Evolutionary conservation across 2,329 filamentous ascomycete genomes (phyloP).

Genomic region (Penicillium verrucosum): DNA sequence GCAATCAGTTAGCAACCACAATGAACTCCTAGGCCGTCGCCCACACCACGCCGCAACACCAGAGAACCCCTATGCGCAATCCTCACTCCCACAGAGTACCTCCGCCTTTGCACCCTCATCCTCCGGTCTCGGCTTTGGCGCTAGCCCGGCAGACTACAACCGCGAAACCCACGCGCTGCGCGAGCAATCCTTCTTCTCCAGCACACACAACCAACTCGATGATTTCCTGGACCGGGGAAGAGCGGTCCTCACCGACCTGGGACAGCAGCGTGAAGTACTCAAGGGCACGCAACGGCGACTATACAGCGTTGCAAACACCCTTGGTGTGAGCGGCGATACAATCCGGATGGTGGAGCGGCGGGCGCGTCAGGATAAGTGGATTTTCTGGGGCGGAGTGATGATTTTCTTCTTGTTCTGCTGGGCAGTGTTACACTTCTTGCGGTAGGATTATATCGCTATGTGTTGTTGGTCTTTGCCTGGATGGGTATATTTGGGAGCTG

Average conservation of each 20-base stretch:
- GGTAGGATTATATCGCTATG: conserved; percentile 45
- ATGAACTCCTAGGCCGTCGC: conserved; percentile 79
- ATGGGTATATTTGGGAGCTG: neutral
- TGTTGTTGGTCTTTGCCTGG: neutral
- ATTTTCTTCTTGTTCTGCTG: conserved; percentile 91
- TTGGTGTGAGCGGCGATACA: conserved; percentile 91
- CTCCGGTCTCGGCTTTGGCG: conserved; percentile 46
- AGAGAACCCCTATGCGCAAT: conserved; percentile 86
- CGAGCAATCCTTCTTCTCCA: conserved; percentile 82
- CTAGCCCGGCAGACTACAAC: conserved; percentile 54
- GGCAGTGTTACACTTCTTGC: conserved; percentile 79
- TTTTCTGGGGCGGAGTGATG: conserved; percentile 83
- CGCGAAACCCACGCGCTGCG: conserved; percentile 80
- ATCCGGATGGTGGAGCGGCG: conserved; percentile 94
- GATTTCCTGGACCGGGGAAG: conserved; percentile 91
- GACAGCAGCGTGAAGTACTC: conserved; percentile 86
- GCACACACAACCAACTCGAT: conserved; percentile 80
- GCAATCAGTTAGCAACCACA: conserved; percentile 65
- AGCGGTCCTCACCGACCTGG: conserved; percentile 82
- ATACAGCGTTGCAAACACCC: conserved; percentile 88
- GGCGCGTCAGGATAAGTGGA: conserved; percentile 95
- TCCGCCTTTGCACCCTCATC: conserved; percentile 43
- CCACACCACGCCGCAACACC: conserved; percentile 76
- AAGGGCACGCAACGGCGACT: conserved; percentile 90
- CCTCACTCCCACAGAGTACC: conserved; percentile 39